A percentile compares a stretch with the other conserved stretches of the same genome.
phyloP scores from a whole-genome alignment of 306 rosid species.

The Medicago truncatula region MtrunA17r5.0-ANR NC_053042.1:10154501-10155000 shows the following conservation, averaged over 20 bases:
- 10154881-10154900: constrained; percentile 36
- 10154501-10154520: constrained; percentile 40
- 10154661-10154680: neutral
- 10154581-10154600: constrained; percentile 29
- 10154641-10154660: constrained; percentile 14
- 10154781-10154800: constrained; percentile 6
- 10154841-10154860: constrained; percentile 81
- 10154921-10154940: constrained; percentile 37
- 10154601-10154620: neutral
- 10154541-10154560: constrained; percentile 89
- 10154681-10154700: neutral
- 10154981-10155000: constrained; percentile 70
- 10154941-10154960: constrained; percentile 39
- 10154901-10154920: constrained; percentile 27
- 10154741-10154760: no score
- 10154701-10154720: neutral
- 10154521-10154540: constrained; percentile 89
- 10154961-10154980: constrained; percentile 52
- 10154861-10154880: constrained; percentile 82
- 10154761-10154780: constrained; percentile 16
- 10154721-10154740: neutral
- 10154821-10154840: constrained; percentile 83
- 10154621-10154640: constrained; percentile 11
- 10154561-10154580: constrained; percentile 91
- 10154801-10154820: constrained; percentile 88